Evolutionary conservation across 352 stramenopile genomes (phyloP).

Genomic region (Elongisporangium senticosum): DNA sequence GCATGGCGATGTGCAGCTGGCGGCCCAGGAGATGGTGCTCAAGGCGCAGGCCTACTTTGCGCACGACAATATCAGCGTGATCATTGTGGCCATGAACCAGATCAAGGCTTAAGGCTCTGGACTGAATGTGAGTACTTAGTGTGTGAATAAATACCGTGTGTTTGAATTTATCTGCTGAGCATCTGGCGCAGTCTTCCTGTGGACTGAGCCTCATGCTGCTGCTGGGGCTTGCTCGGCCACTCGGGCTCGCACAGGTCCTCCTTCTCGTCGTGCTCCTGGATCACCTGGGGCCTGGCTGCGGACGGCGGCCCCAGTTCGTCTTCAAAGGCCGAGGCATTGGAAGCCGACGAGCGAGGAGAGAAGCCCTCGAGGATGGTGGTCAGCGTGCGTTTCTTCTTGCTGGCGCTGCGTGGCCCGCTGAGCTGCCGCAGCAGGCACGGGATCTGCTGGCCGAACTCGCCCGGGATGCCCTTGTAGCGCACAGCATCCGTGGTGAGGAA

Average conservation of each 20-base stretch:
- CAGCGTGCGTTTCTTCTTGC: constrained; percentile 39
- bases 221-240: neutral
- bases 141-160: constrained; percentile 4
- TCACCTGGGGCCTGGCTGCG: constrained; percentile 8
- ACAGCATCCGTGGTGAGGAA: constrained; percentile 57
- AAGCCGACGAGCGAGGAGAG: constrained; percentile 11
- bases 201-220: constrained; percentile 10
- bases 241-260: constrained; percentile 21
- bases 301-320: constrained; percentile 20
- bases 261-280: constrained; percentile 18
- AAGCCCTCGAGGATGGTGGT: constrained; percentile 39
- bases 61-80: constrained; percentile 89
- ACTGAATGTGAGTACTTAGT: constrained; percentile 2
- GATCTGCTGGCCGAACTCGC: constrained; percentile 25
- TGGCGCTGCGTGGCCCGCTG: constrained; percentile 12
- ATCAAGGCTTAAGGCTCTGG: constrained; percentile 9
- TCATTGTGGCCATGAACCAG: constrained; percentile 85
- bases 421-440: constrained; percentile 46
- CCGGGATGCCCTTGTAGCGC: constrained; percentile 33
- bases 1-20: constrained; percentile 86
- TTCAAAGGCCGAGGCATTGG: constrained; percentile 12
- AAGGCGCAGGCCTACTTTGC: constrained; percentile 87
- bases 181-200: constrained; percentile 16
- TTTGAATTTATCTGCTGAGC: neutral
- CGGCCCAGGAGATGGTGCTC: constrained; percentile 81